These are phyloP conservation scores for Talaromyces ruber DNA, from an alignment of 495 filamentous ascomycete genomes.

Conservation along the genomic window DNA sequence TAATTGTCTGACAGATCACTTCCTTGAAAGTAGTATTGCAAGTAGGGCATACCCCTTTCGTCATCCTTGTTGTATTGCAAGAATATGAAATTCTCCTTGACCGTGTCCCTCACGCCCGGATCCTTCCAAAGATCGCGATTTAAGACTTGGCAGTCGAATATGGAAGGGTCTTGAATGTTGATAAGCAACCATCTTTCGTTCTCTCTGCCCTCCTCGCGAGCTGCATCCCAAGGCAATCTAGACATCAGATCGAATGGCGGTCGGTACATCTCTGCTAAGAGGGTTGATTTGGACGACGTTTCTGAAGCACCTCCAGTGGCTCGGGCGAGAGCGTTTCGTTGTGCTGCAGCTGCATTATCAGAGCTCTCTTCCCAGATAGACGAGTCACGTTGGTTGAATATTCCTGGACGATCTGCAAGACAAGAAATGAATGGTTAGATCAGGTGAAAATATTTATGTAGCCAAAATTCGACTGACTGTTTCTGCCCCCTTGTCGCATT, in stretches of 20 bases:
- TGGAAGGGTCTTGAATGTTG: slow-evolving; percentile 84
- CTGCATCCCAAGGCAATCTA: slow-evolving; percentile 64
- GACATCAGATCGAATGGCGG: slow-evolving; percentile 86
- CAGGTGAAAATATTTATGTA: background rate
- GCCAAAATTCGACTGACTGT: slow-evolving; percentile 27
- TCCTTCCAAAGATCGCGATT: slow-evolving; percentile 97
- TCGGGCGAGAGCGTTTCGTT: slow-evolving; percentile 43
- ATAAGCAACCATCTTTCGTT: slow-evolving; percentile 88
- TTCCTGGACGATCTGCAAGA: slow-evolving; percentile 49
- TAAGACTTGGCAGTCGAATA: slow-evolving; percentile 86
- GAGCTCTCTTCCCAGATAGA: slow-evolving; percentile 68
- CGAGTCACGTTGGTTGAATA: slow-evolving; percentile 74
- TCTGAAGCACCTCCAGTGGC: slow-evolving; percentile 70
- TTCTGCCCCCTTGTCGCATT: slow-evolving; percentile 35
- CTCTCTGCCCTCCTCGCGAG: slow-evolving; percentile 75
- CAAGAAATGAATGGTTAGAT: slow-evolving; percentile 3
- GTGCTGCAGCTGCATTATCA: slow-evolving; percentile 22
- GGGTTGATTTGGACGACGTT: slow-evolving; percentile 55
- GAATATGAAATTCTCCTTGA: slow-evolving; percentile 91
- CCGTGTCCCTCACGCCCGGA: slow-evolving; percentile 60
- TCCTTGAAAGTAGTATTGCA: slow-evolving; percentile 80
- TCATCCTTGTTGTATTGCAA: slow-evolving; percentile 85
- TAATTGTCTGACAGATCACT: slow-evolving; percentile 70
- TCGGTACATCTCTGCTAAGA: slow-evolving; percentile 82
- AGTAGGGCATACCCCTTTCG: slow-evolving; percentile 62